These are phyloP conservation scores for Lachancea nothofagi DNA, from an alignment of 805 yeast species.

Conservation along the genomic window DNA sequence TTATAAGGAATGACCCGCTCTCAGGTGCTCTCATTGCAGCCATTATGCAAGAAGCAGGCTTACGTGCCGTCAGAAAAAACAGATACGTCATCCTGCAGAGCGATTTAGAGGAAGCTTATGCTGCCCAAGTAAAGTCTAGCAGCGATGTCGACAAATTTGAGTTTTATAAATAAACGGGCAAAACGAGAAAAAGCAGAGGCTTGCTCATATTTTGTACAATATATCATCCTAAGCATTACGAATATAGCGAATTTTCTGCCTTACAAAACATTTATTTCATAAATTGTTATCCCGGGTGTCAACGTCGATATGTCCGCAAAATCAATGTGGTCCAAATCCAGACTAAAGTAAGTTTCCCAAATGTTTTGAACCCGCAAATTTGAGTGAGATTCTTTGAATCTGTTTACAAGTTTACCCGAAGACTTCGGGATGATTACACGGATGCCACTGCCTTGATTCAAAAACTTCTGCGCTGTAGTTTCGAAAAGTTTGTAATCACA, in stretches of 20 bases:
- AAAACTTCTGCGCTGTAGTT: constrained; percentile 17
- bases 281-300: constrained; percentile 60
- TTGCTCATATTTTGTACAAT: constrained; percentile 5
- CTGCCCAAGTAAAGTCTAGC: constrained; percentile 92
- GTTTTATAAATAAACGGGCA: constrained; percentile 64
- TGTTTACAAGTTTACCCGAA: constrained; percentile 9
- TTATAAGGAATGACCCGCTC: constrained; percentile 91
- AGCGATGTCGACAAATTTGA: constrained; percentile 96
- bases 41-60: constrained; percentile 99
- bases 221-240: constrained; percentile 6
- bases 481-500: constrained; percentile 30
- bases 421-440: constrained; percentile 22
- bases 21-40: constrained; percentile 98
- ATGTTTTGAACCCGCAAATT: constrained; percentile 7
- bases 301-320: constrained; percentile 40
- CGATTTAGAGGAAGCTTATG: constrained; percentile 96
- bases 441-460: constrained; percentile 1
- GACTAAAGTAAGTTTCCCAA: constrained; percentile 43
- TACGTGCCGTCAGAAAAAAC: constrained; percentile 96
- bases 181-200: neutral
- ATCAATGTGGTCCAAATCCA: constrained; percentile 75
- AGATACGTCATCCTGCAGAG: constrained; percentile 93
- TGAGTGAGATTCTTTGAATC: neutral
- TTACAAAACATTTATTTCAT: constrained; percentile 30
- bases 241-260: neutral